These are phyloP conservation scores for Venturia aucupariae DNA, from an alignment of 2,329 filamentous ascomycete species.

Conservation along the genomic window DNA sequence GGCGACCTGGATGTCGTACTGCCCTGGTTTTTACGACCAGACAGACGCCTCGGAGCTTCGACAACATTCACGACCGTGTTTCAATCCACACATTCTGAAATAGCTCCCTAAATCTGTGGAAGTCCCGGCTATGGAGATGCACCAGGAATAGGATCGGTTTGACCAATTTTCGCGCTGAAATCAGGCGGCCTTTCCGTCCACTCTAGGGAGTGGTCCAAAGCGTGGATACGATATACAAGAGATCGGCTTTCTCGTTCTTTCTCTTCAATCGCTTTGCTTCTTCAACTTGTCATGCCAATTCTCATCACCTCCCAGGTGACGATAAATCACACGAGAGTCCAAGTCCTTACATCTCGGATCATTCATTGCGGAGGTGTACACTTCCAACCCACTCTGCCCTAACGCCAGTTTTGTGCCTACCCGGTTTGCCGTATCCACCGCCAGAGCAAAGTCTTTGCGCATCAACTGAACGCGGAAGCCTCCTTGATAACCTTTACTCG, in stretches of 20 bases:
- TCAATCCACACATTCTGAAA: not conserved
- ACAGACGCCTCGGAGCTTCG: not conserved
- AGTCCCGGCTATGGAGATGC: not conserved
- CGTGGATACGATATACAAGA: not conserved
- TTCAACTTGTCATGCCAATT: conserved; percentile 32
- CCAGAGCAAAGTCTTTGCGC: conserved; percentile 49
- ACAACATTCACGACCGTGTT: not conserved
- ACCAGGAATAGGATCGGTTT: not conserved
- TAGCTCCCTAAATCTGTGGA: not conserved
- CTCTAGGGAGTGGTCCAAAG: not conserved
- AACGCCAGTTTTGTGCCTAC: conserved; percentile 43
- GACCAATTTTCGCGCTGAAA: not conserved
- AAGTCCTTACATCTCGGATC: conserved; percentile 44
- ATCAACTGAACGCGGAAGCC: conserved; percentile 53
- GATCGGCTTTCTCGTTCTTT: not conserved
- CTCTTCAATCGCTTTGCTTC: not conserved
- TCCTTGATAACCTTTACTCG: conserved; percentile 40
- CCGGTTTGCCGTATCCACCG: conserved; percentile 44
- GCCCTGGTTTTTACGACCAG: not conserved
- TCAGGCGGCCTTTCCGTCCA: not conserved
- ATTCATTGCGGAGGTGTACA: conserved; percentile 43
- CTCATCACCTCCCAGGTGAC: conserved; percentile 46
- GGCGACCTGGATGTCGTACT: no score
- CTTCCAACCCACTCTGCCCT: conserved; percentile 40
- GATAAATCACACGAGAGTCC: conserved; percentile 49